phyloP scores from a whole-genome alignment of 805 yeast species.

The Kodamaea jinghongensis region DNA sequence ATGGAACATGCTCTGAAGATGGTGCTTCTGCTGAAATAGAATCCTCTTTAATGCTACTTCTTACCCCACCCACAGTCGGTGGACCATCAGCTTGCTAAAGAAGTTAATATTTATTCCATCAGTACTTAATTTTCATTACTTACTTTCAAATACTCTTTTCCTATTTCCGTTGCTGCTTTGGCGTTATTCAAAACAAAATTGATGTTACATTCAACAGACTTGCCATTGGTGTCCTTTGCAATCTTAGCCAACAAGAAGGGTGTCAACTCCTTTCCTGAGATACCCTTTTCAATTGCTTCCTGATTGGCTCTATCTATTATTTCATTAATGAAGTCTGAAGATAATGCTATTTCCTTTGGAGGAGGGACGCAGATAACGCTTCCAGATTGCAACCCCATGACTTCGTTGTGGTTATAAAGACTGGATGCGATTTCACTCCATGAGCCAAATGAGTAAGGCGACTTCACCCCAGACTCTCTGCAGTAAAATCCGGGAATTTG shows the following conservation, averaged over 20 bases:
- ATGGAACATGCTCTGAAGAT: too few species aligned
- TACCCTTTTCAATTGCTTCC: conserved; percentile 51
- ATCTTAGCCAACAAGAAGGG: conserved; percentile 71
- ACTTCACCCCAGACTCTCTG: conserved; percentile 66
- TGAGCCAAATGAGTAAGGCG: conserved; percentile 62
- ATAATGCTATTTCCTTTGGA: conserved; percentile 60
- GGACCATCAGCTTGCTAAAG: neutral
- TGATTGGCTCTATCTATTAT: conserved; percentile 58
- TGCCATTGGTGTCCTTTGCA: conserved; percentile 66
- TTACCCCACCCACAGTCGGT: too few species aligned
- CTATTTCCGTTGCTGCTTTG: conserved; percentile 61
- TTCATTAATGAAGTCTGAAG: conserved; percentile 46
- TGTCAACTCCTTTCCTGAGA: conserved; percentile 72
- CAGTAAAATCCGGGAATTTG: conserved; percentile 80
- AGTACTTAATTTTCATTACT: conserved; percentile 6
- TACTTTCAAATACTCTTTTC: conserved; percentile 44
- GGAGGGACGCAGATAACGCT: conserved; percentile 81
- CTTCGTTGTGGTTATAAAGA: conserved; percentile 42
- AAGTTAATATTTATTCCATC: neutral
- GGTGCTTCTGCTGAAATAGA: too few species aligned
- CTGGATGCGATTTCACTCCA: conserved; percentile 61
- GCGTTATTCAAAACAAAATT: conserved; percentile 80
- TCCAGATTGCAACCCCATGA: conserved; percentile 61
- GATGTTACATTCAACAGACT: conserved; percentile 66
- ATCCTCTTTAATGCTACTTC: too few species aligned